Evolutionary conservation across 2,329 filamentous ascomycete species (phyloP).

Genomic region (Penicillium rolfsii): DNA sequence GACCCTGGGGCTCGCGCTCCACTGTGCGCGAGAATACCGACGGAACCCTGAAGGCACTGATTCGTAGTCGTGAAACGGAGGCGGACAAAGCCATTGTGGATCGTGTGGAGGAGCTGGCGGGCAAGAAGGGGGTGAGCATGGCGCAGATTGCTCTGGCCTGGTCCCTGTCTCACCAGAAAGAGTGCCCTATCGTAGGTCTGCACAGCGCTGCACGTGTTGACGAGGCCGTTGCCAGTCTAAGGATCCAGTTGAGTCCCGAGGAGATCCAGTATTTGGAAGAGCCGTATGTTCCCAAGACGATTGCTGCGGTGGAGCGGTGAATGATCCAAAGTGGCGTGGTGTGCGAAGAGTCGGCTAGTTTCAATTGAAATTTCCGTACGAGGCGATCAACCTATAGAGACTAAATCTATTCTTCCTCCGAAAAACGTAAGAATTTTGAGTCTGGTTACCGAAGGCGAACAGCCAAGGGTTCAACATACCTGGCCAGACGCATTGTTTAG

Average conservation of each 20-base stretch:
- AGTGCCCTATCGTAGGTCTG: constrained; percentile 65
- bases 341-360: not conserved
- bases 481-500: not conserved
- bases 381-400: not conserved
- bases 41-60: constrained; percentile 45
- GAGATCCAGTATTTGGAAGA: constrained; percentile 66
- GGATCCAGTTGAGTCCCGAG: constrained; percentile 57
- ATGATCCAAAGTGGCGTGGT: not conserved
- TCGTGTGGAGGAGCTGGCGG: constrained; percentile 62
- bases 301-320: constrained; percentile 34
- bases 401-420: not conserved
- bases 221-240: constrained; percentile 57
- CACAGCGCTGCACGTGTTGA: constrained; percentile 63
- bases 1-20: constrained; percentile 50
- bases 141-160: constrained; percentile 67
- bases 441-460: too few relatives aligned
- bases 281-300: constrained; percentile 59
- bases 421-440: too few relatives aligned
- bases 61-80: constrained; percentile 49
- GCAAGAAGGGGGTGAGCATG: constrained; percentile 63
- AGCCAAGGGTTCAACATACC: too few relatives aligned
- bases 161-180: constrained; percentile 57
- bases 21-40: constrained; percentile 51
- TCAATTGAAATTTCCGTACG: not conserved
- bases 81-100: constrained; percentile 57